phyloP scores from a whole-genome alignment of 1,284 basidiomycete genomes.

The Mycena sp. region DNA sequence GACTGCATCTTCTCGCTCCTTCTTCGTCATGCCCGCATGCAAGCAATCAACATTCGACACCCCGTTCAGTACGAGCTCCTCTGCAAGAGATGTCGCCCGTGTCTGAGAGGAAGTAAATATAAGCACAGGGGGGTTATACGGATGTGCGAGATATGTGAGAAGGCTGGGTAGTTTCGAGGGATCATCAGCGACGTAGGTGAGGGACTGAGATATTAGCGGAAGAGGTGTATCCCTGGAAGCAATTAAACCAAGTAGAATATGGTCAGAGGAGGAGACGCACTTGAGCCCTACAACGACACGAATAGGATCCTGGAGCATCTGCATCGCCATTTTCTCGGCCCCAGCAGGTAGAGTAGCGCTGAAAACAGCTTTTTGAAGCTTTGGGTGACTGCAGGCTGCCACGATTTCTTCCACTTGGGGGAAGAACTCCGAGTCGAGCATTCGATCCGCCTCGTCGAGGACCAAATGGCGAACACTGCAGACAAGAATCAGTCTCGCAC shows the following conservation, averaged over 20 bases:
- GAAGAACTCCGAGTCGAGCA: constrained; percentile 91
- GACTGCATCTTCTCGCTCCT: constrained; percentile 89
- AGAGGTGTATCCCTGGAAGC: constrained; percentile 82
- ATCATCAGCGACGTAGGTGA: constrained; percentile 94
- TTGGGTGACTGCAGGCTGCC: constrained; percentile 78
- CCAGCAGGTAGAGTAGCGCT: constrained; percentile 94
- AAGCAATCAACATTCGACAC: constrained; percentile 92
- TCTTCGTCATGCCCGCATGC: constrained; percentile 89
- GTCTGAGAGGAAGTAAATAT: constrained; percentile 95
- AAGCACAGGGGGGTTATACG: constrained; percentile 92
- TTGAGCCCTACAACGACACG: constrained; percentile 95
- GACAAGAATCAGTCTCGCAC: constrained; percentile 25
- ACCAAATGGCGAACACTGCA: constrained; percentile 83
- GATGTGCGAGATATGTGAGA: constrained; percentile 80
- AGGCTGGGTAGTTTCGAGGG: constrained; percentile 92
- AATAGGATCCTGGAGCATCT: constrained; percentile 85
- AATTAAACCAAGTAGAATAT: not conserved
- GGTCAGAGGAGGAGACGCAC: constrained; percentile 55
- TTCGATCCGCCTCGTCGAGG: constrained; percentile 91
- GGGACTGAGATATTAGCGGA: constrained; percentile 85
- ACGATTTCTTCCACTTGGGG: constrained; percentile 91
- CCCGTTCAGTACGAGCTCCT: constrained; percentile 86
- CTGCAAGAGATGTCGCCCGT: constrained; percentile 89
- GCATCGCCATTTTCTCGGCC: constrained; percentile 88
- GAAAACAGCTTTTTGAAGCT: constrained; percentile 90